Percentiles rank a stretch among this genome's conserved stretches.
Evolutionary conservation across 2,329 filamentous ascomycete genomes (phyloP).

Genomic region (Westerdykella aurantiaca): DNA sequence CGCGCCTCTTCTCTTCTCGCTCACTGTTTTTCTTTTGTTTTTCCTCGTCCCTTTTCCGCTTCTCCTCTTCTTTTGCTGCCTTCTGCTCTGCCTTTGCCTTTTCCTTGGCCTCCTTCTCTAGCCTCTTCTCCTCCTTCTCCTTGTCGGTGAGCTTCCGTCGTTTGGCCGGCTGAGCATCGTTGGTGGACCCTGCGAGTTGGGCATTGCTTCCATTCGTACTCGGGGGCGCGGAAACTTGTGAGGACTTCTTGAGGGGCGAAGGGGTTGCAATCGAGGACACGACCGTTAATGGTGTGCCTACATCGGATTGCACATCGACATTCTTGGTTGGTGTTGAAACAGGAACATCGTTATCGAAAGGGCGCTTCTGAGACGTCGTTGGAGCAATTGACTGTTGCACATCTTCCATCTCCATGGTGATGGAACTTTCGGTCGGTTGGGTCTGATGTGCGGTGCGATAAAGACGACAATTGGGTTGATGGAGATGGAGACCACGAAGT

Average conservation of each 20-base stretch:
- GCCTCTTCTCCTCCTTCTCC: conserved; percentile 38
- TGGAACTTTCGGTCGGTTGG: background rate
- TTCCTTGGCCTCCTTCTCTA: conserved; percentile 36
- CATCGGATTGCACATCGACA: conserved; percentile 14
- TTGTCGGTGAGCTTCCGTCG: conserved; percentile 38
- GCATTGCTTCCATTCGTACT: conserved; percentile 10
- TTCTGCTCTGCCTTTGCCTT: conserved; percentile 35
- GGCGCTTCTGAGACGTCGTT: conserved; percentile 26
- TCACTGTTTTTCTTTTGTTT: conserved; percentile 31
- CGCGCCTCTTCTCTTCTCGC: conserved; percentile 37
- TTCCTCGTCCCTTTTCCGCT: conserved; percentile 29
- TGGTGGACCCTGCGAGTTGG: background rate
- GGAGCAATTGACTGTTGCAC: conserved; percentile 16
- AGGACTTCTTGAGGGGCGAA: conserved; percentile 19
- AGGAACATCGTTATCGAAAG: conserved; percentile 26
- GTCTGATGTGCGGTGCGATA: no score
- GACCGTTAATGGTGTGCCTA: conserved; percentile 27
- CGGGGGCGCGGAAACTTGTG: conserved; percentile 9
- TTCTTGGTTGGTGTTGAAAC: conserved; percentile 25
- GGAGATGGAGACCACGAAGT: conserved; percentile 6
- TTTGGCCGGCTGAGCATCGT: conserved; percentile 34
- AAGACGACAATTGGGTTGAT: background rate
- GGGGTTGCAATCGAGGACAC: conserved; percentile 30
- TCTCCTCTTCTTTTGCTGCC: conserved; percentile 29
- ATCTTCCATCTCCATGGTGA: conserved; percentile 19